Conservation (phyloP, 495 filamentous ascomycete genomes). For the Usnea hakonensis region DNA sequence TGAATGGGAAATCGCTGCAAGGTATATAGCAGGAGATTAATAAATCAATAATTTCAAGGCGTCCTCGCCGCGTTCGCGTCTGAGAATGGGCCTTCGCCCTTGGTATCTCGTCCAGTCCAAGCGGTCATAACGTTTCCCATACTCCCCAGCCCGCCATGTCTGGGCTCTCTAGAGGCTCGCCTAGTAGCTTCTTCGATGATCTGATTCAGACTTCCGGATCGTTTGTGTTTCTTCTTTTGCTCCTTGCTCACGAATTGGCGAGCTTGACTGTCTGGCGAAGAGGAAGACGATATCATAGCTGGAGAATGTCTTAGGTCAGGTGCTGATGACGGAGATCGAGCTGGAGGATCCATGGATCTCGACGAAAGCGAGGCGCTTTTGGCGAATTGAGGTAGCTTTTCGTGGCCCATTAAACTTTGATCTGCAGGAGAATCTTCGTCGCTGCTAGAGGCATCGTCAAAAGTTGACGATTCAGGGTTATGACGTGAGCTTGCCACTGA, state of each 20-base stretch:
- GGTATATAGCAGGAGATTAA: background rate
- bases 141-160: conserved; percentile 26
- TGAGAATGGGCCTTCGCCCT: conserved; percentile 23
- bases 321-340: conserved; percentile 22
- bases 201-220: conserved; percentile 27
- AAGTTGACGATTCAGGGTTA: conserved; percentile 22
- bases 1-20: background rate
- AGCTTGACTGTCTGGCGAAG: conserved; percentile 17
- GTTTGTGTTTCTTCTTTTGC: conserved; percentile 23
- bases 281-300: conserved; percentile 14
- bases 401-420: conserved; percentile 27
- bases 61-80: conserved; percentile 24
- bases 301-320: conserved; percentile 21
- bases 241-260: conserved; percentile 9
- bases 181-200: conserved; percentile 27
- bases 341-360: conserved; percentile 11
- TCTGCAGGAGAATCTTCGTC: conserved; percentile 27
- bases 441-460: conserved; percentile 26
- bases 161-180: conserved; percentile 24
- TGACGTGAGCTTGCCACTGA: conserved; percentile 20
- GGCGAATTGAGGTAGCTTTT: conserved; percentile 19
- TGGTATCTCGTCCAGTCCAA: conserved; percentile 16
- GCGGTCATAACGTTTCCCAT: conserved; percentile 19
- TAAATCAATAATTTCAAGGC: conserved; percentile 9
- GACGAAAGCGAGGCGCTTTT: conserved; percentile 15